phyloP scores from a whole-genome alignment of 495 filamentous ascomycete genomes.

The Penicillium canescens region DNA sequence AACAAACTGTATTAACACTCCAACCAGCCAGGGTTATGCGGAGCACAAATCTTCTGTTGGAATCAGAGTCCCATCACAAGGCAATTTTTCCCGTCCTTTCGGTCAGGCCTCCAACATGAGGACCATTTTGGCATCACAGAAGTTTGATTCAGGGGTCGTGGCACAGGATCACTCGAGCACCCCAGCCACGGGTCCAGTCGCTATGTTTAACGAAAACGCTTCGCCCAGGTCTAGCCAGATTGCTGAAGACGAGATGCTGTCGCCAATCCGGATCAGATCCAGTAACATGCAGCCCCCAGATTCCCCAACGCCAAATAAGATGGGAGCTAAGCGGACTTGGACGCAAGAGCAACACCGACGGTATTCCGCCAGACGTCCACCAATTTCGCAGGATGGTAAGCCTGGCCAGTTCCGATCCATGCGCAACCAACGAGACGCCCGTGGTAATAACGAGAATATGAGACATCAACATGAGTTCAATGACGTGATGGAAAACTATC shows the following conservation, averaged over 20 bases:
- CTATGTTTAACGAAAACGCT: not conserved
- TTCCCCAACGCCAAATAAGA: constrained; percentile 33
- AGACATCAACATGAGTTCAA: constrained; percentile 23
- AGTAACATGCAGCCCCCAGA: constrained; percentile 28
- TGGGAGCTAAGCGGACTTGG: constrained; percentile 19
- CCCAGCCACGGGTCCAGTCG: not conserved
- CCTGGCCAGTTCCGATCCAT: constrained; percentile 32
- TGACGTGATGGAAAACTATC: constrained; percentile 21
- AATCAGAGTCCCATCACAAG: constrained; percentile 12
- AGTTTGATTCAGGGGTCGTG: not conserved
- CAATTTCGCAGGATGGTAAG: constrained; percentile 22
- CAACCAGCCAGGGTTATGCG: not conserved
- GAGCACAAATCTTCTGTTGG: constrained; percentile 10
- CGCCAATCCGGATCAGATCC: constrained; percentile 30
- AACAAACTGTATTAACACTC: not conserved
- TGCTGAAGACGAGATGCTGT: not conserved
- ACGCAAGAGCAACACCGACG: constrained; percentile 36
- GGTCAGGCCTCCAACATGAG: constrained; percentile 33
- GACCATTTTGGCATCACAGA: constrained; percentile 26
- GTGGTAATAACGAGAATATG: constrained; percentile 37
- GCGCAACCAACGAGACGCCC: constrained; percentile 20
- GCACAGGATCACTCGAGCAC: not conserved
- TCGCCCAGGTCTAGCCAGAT: not conserved
- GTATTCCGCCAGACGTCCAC: constrained; percentile 36
- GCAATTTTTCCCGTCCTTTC: constrained; percentile 42